A percentile compares a stretch with the other conserved stretches of the same genome.
phyloP scores from a whole-genome alignment of 75 land plant genomes.

The Ceratopteris richardii region DNA sequence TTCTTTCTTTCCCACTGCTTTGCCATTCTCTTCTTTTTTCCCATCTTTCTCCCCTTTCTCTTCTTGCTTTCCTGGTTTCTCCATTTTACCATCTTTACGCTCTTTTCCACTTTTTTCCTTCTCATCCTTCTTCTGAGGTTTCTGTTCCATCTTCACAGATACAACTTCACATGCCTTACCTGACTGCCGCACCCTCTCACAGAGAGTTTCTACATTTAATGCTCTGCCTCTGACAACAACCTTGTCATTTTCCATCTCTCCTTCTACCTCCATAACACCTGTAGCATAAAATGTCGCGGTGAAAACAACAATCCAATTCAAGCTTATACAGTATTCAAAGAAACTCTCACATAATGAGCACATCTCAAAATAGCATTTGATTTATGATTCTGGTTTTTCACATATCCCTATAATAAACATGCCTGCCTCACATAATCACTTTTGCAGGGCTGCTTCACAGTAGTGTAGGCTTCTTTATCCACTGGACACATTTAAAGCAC shows the following conservation, averaged over 20 bases:
- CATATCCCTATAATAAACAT: no score
- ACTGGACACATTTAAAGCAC: no score
- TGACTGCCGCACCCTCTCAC: constrained; percentile 38
- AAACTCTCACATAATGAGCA: no score
- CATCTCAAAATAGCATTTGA: no score
- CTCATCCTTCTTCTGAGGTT: constrained; percentile 27
- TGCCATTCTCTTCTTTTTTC: constrained; percentile 11
- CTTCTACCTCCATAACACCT: constrained; percentile 43
- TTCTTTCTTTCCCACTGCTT: constrained; percentile 12
- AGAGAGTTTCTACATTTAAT: constrained; percentile 39
- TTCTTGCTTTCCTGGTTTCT: background rate
- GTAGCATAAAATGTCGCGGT: background rate
- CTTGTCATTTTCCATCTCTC: constrained; percentile 37
- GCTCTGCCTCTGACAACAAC: constrained; percentile 46
- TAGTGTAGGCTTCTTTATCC: no score
- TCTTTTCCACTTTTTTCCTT: constrained; percentile 21
- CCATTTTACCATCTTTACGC: background rate
- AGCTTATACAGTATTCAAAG: no score
- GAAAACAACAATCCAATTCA: no score
- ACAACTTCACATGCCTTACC: constrained; percentile 34
- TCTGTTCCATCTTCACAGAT: constrained; percentile 11
- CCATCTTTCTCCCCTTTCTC: constrained; percentile 14
- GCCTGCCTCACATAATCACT: no score
- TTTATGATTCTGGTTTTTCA: no score
- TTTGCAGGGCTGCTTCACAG: no score